Evolutionary conservation across 2,329 filamentous ascomycete species (phyloP).

Genomic region (Coniochaeta sp.): DNA sequence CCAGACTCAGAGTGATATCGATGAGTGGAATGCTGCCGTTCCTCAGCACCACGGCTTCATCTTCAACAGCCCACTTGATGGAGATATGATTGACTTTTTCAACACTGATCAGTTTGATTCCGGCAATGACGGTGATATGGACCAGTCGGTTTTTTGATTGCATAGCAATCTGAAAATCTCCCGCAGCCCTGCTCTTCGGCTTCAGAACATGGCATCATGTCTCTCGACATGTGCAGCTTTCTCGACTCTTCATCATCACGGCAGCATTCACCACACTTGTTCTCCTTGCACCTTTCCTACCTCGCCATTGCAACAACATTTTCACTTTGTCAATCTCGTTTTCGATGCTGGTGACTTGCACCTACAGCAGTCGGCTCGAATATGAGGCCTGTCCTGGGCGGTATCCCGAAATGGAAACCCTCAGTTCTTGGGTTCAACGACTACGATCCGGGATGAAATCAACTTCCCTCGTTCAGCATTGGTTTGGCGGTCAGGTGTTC

Average conservation of each 20-base stretch:
- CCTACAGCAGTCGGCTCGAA: background rate
- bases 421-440: background rate
- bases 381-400: background rate
- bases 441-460: background rate
- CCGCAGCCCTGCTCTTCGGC: no score
- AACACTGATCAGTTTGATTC: no score
- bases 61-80: no score
- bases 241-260: background rate
- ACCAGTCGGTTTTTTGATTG: no score
- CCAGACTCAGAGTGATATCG: no score
- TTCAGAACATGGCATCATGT: background rate
- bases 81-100: no score
- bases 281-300: background rate
- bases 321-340: background rate
- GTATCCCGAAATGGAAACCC: background rate
- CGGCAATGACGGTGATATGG: no score
- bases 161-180: no score
- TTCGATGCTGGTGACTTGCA: background rate
- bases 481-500: background rate
- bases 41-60: no score
- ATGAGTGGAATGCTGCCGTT: no score
- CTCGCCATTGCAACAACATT: background rate
- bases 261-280: background rate
- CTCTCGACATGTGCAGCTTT: background rate
- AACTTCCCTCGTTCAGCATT: background rate